phyloP scores from a whole-genome alignment of 768 basidiomycete genomes.

The Tricholoma saponaceum region DNA sequence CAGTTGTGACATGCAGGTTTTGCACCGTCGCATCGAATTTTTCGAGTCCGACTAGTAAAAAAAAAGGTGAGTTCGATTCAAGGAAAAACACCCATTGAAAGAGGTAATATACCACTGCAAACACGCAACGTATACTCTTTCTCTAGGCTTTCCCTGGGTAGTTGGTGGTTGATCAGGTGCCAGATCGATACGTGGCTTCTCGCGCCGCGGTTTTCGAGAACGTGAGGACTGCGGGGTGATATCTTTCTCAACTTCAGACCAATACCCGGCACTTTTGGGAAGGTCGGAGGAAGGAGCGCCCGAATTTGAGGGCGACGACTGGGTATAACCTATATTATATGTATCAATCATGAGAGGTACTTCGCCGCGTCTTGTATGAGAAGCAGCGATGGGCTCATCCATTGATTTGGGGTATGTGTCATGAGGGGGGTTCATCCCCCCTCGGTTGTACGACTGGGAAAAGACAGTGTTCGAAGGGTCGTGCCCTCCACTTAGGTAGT shows the following conservation, averaged over 20 bases:
- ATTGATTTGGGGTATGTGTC: constrained; percentile 1
- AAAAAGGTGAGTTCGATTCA: constrained; percentile 8
- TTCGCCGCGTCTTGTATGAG: constrained; percentile 5
- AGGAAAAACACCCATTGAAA: background rate
- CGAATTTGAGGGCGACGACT: background rate
- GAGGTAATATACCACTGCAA: constrained; percentile 57
- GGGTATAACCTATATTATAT: background rate
- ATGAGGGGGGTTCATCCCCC: background rate
- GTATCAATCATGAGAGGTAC: constrained; percentile 2
- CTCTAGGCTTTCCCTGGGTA: constrained; percentile 73
- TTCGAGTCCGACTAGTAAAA: constrained; percentile 59
- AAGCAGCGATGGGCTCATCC: background rate
- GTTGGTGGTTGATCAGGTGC: constrained; percentile 77
- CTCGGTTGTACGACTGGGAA: constrained; percentile 5
- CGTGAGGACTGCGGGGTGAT: constrained; percentile 4
- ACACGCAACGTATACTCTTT: constrained; percentile 77
- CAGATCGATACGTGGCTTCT: constrained; percentile 60
- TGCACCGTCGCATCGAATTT: constrained; percentile 80
- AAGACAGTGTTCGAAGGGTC: background rate
- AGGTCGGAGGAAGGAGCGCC: background rate
- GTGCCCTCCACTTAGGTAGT: background rate
- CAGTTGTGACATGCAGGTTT: constrained; percentile 78
- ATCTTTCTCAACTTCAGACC: background rate
- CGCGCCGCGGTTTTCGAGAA: constrained; percentile 43
- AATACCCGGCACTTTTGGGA: background rate